These are phyloP conservation scores for Stropharia rugosoannulata DNA, from an alignment of 768 basidiomycete species.

Conservation along the genomic window DNA sequence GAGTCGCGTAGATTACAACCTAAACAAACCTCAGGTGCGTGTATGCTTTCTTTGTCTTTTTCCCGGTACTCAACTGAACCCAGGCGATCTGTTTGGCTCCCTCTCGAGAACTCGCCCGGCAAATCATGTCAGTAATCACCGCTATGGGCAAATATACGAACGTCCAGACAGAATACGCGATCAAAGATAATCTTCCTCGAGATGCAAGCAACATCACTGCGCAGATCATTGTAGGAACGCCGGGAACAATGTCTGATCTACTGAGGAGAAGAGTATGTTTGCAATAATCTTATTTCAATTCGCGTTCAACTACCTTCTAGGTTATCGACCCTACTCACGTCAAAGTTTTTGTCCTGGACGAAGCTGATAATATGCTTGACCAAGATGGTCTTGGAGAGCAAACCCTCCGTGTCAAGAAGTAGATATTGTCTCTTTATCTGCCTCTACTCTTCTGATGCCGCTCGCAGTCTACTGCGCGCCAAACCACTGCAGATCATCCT, in stretches of 20 bases:
- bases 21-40: conserved; percentile 79
- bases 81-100: conserved; percentile 98
- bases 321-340: conserved; percentile 78
- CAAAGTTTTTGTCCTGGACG: conserved; percentile 94
- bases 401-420: conserved; percentile 94
- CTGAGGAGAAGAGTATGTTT: conserved; percentile 56
- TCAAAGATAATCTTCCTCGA: conserved; percentile 80
- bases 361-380: conserved; percentile 99
- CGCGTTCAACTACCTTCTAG: conserved; percentile 15
- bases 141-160: conserved; percentile 95
- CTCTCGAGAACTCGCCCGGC: conserved; percentile 93
- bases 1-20: conserved; percentile 83
- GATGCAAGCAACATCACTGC: conserved; percentile 70
- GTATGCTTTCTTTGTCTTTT: neutral
- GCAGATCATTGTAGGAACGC: conserved; percentile 94
- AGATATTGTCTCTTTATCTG: conserved; percentile 19
- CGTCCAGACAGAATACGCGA: conserved; percentile 93
- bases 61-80: neutral
- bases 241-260: conserved; percentile 91
- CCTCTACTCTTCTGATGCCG: neutral
- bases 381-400: conserved; percentile 94
- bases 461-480: conserved; percentile 55
- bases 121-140: conserved; percentile 94
- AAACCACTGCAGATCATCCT: conserved; percentile 80
- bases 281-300: neutral